Evolutionary conservation across 148 eudicot genomes (phyloP), one percentile per base, ranked within the genome.

Genomic region (Vaccinium myrtillus): DNA sequence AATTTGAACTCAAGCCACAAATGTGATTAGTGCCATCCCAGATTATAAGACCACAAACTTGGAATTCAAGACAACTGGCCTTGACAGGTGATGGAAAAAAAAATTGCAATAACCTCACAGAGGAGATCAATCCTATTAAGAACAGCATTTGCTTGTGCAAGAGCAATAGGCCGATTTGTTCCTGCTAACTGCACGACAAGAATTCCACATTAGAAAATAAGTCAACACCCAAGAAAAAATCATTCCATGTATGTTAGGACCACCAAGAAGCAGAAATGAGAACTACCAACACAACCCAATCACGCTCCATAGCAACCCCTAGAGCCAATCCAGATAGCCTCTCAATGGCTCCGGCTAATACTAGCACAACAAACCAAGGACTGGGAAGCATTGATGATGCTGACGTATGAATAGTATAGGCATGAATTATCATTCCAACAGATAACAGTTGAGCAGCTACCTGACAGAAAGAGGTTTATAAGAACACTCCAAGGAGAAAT

Each of bases 251-350:
- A 9, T 30, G 77, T 6, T 30, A 46, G 18, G 7, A 77, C 25
- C 25, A 83, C 2, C 32, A 27, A 1, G 46, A 56, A 69, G 76
- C 18, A 61, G 7, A n/a, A 63, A 67, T 58, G 1, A 83, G 48
- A n/a, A 81, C 54, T 90, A 96, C 98, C 96, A 90, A 85, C 67
- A 96, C 98, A 84, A 96, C 95, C 98, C 98, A 96, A 82, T 96
- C 98, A 84, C 98, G 98, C 89, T 96, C 98, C 91, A 90, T 87
- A 71, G 98, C 98, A 87, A 96, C 96, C 30, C 98, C 98, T 63
- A 96, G 88, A 80, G 98, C 98, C 87, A 96, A 85, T 30, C 98
- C 98, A 87, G 92, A 88, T 51, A 96, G 89, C 87, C 98, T 90
- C 87, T 96, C 98, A 83, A 93, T 89, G 71, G 98, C 96, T 69